Percentiles rank a stretch among this genome's conserved stretches.
These are phyloP conservation scores for Xylariaceae sp. DNA, from an alignment of 2,329 filamentous ascomycete genomes.

Conservation along the genomic window DNA sequence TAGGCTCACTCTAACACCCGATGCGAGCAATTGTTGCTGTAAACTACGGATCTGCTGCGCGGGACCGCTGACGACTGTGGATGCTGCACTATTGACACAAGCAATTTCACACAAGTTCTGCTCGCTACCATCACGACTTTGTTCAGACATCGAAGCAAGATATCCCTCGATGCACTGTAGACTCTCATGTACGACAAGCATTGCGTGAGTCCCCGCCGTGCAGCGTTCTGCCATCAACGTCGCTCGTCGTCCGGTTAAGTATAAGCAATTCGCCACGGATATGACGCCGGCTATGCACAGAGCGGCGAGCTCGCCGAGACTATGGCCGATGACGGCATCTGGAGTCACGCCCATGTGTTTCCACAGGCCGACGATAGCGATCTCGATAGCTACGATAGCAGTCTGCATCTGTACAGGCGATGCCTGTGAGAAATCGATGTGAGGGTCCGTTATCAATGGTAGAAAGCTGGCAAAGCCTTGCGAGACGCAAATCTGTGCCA, in stretches of 20 bases:
- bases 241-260: slow-evolving; percentile 11
- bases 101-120: slow-evolving; percentile 14
- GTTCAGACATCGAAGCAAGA: background rate
- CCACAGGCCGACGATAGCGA: slow-evolving; percentile 13
- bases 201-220: slow-evolving; percentile 11
- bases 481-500: slow-evolving; percentile 4
- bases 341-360: slow-evolving; percentile 5
- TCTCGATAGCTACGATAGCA: slow-evolving; percentile 15
- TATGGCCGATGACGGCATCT: slow-evolving; percentile 17
- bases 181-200: slow-evolving; percentile 14
- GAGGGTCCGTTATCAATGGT: background rate
- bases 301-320: slow-evolving; percentile 27
- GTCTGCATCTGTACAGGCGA: slow-evolving; percentile 6
- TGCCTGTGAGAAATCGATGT: background rate
- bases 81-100: slow-evolving; percentile 16
- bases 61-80: slow-evolving; percentile 19
- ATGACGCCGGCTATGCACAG: slow-evolving; percentile 20
- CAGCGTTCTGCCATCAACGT: slow-evolving; percentile 2
- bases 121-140: background rate
- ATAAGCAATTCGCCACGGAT: slow-evolving; percentile 10
- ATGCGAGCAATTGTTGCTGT: background rate
- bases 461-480: slow-evolving; percentile 15
- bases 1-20: background rate
- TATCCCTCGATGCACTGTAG: background rate
- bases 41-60: background rate